Conservation (phyloP, 2,329 filamentous ascomycete genomes). For the Aspergillus proliferans region DNA sequence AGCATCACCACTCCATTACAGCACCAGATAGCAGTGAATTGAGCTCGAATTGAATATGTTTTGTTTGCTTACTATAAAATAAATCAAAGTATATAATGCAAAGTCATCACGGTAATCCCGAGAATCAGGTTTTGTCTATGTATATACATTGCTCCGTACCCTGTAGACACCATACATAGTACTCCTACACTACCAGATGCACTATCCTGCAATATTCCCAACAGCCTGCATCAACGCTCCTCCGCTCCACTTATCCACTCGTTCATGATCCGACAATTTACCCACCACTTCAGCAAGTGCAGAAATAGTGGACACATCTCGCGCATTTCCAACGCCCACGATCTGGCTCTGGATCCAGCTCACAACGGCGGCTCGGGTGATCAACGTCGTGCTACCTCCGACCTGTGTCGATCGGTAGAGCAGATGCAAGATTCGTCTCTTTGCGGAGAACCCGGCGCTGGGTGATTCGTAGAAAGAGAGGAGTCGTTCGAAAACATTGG, state of each 20-base stretch:
- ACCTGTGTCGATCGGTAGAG: conserved; percentile 63
- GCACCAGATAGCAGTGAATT: no score
- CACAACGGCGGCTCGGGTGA: conserved; percentile 68
- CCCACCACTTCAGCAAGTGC: conserved; percentile 55
- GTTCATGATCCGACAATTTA: conserved; percentile 61
- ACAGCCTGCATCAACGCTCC: conserved; percentile 34
- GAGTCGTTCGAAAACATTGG: conserved; percentile 67
- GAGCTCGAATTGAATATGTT: no score
- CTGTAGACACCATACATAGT: no score
- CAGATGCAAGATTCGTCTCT: conserved; percentile 56
- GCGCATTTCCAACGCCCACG: conserved; percentile 45
- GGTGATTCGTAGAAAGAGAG: conserved; percentile 64
- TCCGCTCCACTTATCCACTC: conserved; percentile 61
- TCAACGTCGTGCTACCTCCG: conserved; percentile 70
- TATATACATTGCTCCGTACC: no score
- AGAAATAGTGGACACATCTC: conserved; percentile 38
- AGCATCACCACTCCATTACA: not conserved
- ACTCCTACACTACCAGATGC: not conserved
- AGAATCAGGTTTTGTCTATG: no score
- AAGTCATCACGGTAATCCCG: no score
- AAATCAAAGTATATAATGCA: no score
- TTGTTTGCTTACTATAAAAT: no score
- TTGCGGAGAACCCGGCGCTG: conserved; percentile 54
- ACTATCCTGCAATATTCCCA: conserved; percentile 17
- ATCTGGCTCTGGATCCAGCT: conserved; percentile 64